These are phyloP conservation scores for Sporisorium scitamineum DNA, from an alignment of 1,284 basidiomycete species.

Conservation along the genomic window DNA sequence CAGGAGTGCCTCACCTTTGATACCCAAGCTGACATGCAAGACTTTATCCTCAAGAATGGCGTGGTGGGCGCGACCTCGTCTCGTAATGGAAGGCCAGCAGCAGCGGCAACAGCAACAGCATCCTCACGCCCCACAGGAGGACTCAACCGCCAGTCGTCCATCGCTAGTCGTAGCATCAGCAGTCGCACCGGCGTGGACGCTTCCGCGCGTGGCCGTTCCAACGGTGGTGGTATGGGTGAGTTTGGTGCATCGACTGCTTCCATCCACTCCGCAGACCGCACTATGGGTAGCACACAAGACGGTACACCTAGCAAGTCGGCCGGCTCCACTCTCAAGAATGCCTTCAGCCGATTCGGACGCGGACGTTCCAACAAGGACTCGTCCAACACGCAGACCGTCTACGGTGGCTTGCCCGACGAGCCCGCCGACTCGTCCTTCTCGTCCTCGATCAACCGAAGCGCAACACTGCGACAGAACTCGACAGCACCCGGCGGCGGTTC, in stretches of 20 bases:
- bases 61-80: conserved; percentile 2
- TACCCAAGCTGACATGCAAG: conserved; percentile 60
- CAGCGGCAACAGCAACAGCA: neutral
- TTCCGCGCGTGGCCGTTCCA: conserved; percentile 25
- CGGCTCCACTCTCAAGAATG: conserved; percentile 56
- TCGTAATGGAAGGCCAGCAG: conserved; percentile 26
- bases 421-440: conserved; percentile 41
- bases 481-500: conserved; percentile 13
- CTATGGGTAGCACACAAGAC: conserved; percentile 22
- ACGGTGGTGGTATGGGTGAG: conserved; percentile 45
- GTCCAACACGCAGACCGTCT: conserved; percentile 46
- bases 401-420: conserved; percentile 50
- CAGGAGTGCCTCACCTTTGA: conserved; percentile 60
- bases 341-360: conserved; percentile 58
- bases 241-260: conserved; percentile 55
- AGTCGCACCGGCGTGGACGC: conserved; percentile 34
- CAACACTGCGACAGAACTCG: conserved; percentile 39
- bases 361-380: conserved; percentile 51
- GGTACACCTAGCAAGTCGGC: conserved; percentile 43
- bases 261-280: conserved; percentile 48
- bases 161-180: conserved; percentile 48
- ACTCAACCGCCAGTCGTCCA: conserved; percentile 29
- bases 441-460: conserved; percentile 29
- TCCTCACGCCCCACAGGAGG: conserved; percentile 10
- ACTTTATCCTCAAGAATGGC: conserved; percentile 59